Evolutionary conservation across 1,139 yeast genomes (phyloP).

Genomic region (Saccharomyces hybrid): DNA sequence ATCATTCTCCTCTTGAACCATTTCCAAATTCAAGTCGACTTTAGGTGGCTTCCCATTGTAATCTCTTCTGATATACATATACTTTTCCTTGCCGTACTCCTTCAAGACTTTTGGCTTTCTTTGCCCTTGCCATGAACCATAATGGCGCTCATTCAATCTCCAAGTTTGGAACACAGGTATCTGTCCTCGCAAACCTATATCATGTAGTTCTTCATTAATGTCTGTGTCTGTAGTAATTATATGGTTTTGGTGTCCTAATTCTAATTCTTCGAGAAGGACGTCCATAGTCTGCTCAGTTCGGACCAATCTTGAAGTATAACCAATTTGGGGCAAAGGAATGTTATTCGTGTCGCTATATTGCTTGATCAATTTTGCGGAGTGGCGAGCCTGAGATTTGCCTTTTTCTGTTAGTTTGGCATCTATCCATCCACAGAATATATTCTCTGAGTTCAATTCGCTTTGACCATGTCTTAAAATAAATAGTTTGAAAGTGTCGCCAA

Average conservation of each 20-base stretch:
- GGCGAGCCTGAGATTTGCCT: constrained; percentile 54
- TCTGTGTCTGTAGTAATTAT: constrained; percentile 17
- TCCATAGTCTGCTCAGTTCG: constrained; percentile 62
- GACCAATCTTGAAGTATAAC: constrained; percentile 58
- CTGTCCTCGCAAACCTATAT: constrained; percentile 4
- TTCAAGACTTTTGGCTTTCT: constrained; percentile 46
- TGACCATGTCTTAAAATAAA: constrained; percentile 55
- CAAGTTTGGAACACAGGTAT: constrained; percentile 39
- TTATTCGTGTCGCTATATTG: constrained; percentile 24
- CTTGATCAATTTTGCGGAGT: constrained; percentile 48
- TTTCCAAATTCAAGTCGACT: constrained; percentile 29
- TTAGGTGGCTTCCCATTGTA: constrained; percentile 63
- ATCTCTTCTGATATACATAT: constrained; percentile 59
- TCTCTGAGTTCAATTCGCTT: constrained; percentile 61
- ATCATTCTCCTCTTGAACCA: constrained; percentile 28
- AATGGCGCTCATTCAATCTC: constrained; percentile 74
- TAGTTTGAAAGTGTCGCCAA: constrained; percentile 20
- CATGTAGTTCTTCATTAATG: constrained; percentile 6
- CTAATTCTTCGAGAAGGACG: constrained; percentile 46
- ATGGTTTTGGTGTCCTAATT: constrained; percentile 15
- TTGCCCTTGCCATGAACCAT: constrained; percentile 66
- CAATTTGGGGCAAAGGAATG: constrained; percentile 39
- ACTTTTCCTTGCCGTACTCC: constrained; percentile 50
- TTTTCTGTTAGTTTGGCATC: constrained; percentile 55
- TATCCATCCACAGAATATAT: constrained; percentile 75